A percentile compares a stretch with the other conserved stretches of the same genome.
These are phyloP conservation scores for Graphiopsis chlorocephala DNA, from an alignment of 2,329 filamentous ascomycete genomes.

Conservation along the genomic window DNA sequence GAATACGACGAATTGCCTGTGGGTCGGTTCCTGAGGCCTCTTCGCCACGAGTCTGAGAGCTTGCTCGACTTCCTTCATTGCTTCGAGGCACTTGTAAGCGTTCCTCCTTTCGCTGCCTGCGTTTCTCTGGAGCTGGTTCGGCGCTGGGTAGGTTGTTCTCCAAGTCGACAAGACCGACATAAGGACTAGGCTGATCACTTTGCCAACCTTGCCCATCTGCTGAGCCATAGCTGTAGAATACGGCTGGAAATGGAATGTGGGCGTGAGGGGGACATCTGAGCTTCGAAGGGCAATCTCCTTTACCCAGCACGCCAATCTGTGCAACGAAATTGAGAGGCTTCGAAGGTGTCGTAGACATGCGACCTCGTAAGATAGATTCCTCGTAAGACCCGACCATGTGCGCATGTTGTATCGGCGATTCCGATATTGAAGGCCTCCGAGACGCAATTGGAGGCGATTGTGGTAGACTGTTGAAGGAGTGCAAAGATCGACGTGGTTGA, in stretches of 20 bases:
- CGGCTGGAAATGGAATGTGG: conserved; percentile 84
- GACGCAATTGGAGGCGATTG: conserved; percentile 50
- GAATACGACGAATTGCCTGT: conserved; percentile 25
- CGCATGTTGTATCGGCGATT: conserved; percentile 81
- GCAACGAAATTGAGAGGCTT: conserved; percentile 90
- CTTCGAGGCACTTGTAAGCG: conserved; percentile 23
- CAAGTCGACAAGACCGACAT: conserved; percentile 88
- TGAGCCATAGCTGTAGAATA: conserved; percentile 88
- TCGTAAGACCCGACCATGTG: conserved; percentile 98
- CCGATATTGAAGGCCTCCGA: conserved; percentile 69
- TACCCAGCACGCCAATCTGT: conserved; percentile 89
- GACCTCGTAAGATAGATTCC: conserved; percentile 88
- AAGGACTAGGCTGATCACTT: conserved; percentile 87
- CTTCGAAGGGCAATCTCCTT: conserved; percentile 81
- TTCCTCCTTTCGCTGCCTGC: conserved; percentile 33
- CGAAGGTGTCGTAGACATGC: conserved; percentile 95
- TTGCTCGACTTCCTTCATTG: conserved; percentile 30
- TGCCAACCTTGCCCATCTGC: conserved; percentile 56
- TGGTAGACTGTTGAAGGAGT: conserved; percentile 52
- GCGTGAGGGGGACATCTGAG: conserved; percentile 87
- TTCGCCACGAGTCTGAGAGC: conserved; percentile 26
- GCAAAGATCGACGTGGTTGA: conserved; percentile 55
- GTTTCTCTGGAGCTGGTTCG: conserved; percentile 27
- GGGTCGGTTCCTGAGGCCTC: conserved; percentile 24
- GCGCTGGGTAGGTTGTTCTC: conserved; percentile 66